Evolutionary conservation across 768 basidiomycete genomes (phyloP), one percentile per base, ranked within the genome.

Genomic region (Pleurotus ostreatus): DNA sequence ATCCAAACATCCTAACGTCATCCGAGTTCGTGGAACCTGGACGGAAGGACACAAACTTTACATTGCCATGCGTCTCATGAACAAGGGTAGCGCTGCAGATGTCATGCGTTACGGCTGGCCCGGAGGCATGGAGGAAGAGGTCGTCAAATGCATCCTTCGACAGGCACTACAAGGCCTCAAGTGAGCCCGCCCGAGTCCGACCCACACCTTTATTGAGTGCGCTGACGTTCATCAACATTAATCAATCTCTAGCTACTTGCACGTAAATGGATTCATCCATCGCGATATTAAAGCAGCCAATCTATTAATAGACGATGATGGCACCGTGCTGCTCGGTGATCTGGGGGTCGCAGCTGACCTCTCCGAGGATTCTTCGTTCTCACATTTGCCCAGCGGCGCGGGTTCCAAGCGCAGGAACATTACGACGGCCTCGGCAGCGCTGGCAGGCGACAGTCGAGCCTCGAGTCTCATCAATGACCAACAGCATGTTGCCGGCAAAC

Each of bases 221-320:
- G 55, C 34, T 57, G 57, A 37, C 46, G 40, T 34, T n/a, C 8
- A 44, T 55, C 13, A 25, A 5, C 5, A 34, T 34, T 11, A 34
- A 8, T 11, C 30, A 34, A 34, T 34, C 34, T 20, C 7, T 61
- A 92, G 89, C 61, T 93, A 94, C 61, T 79, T 94, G n/a, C 92
- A 95, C 64, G 78, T 82, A 55, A 95, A 94, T 59, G 91, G 89
- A 0, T 89, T 92, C 67, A 89, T 93, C n/a, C 92, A 98, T 66
- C 84, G 95, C 23, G 95, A 98, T 65, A 70, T 98, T 63, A 98
- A 98, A 71, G 92, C 93, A 3, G 95, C 92, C 11, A 98, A 98
- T 66, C 78, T 98, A 8, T 85, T 98, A 48, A 83, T 96, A 53
- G 93, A 95, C 62, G 88, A 94, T 59, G 88, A 92, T 60, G 91